Evolutionary conservation across 371 early-diverging fungal genomes (phyloP).

Genomic region (Lichtheimia hyalospora): DNA sequence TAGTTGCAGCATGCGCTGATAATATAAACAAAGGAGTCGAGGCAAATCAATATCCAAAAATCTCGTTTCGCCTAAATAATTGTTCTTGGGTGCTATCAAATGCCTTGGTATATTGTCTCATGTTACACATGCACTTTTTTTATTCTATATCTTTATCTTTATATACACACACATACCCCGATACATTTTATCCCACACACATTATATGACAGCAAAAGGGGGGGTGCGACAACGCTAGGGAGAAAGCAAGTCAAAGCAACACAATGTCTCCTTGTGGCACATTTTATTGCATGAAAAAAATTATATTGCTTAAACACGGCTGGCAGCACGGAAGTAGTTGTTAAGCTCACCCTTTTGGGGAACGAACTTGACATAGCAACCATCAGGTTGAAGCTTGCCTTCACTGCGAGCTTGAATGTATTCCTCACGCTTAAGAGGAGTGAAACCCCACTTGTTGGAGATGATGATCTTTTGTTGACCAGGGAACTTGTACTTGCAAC

Average conservation of each 20-base stretch:
- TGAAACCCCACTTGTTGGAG: constrained; percentile 99
- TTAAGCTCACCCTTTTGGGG: constrained; percentile 86
- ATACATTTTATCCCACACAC: not conserved
- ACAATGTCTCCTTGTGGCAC: constrained; percentile 3
- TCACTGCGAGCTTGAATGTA: constrained; percentile 80
- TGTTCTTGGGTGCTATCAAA: no score
- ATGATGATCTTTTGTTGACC: constrained; percentile 99
- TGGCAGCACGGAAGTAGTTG: constrained; percentile 49
- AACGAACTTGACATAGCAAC: constrained; percentile 97
- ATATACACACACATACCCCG: no score
- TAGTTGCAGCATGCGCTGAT: no score
- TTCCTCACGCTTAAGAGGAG: constrained; percentile 95
- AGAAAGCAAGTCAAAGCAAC: constrained; percentile 7
- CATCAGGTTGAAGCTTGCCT: constrained; percentile 91
- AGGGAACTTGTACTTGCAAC: constrained; percentile 99
- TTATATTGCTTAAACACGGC: constrained; percentile 25
- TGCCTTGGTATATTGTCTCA: no score
- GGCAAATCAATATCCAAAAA: no score
- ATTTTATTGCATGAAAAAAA: constrained; percentile 3
- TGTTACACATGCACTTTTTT: no score
- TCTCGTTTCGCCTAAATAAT: no score
- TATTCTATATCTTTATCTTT: no score
- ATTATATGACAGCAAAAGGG: not conserved
- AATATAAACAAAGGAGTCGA: no score
- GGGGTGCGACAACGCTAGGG: not conserved